Conservation (phyloP, 2,329 filamentous ascomycete genomes). For the Orbilia brochopaga region DNA sequence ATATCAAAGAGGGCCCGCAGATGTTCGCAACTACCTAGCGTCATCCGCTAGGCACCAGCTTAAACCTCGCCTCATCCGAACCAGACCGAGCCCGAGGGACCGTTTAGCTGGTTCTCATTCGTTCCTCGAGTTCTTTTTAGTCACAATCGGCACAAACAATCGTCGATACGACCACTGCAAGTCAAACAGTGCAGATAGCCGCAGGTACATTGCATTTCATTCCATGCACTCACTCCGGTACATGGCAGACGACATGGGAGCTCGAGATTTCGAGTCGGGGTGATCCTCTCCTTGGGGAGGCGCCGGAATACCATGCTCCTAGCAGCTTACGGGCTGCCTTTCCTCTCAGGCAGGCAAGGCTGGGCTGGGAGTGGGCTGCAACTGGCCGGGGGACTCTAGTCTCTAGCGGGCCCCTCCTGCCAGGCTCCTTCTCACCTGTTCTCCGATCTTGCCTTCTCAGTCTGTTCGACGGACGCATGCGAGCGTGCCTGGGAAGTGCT, state of each 20-base stretch:
- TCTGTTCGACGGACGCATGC: slow-evolving; percentile 34
- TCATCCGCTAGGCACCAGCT: slow-evolving; percentile 49
- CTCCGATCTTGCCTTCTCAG: slow-evolving; percentile 23
- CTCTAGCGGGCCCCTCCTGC: slow-evolving; percentile 28
- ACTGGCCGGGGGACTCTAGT: slow-evolving; percentile 27
- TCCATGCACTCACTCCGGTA: too few relatives aligned
- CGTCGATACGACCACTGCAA: slow-evolving; percentile 39
- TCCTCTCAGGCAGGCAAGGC: slow-evolving; percentile 37
- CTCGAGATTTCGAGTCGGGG: slow-evolving; percentile 20
- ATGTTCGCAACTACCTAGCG: slow-evolving; percentile 28
- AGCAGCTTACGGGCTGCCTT: slow-evolving; percentile 26
- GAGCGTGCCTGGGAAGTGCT: slow-evolving; percentile 11
- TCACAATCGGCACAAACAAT: slow-evolving; percentile 47
- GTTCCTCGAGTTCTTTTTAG: slow-evolving; percentile 45
- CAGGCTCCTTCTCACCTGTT: slow-evolving; percentile 18
- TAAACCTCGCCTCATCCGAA: slow-evolving; percentile 48
- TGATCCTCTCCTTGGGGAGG: slow-evolving; percentile 26
- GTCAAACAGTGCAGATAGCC: slow-evolving; percentile 50
- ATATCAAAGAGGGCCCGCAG: slow-evolving; percentile 23
- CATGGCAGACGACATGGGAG: slow-evolving; percentile 1
- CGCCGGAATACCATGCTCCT: slow-evolving; percentile 24
- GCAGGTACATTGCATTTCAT: slow-evolving; percentile 18
- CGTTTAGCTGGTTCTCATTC: slow-evolving; percentile 42
- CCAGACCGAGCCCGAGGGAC: slow-evolving; percentile 37
- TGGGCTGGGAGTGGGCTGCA: slow-evolving; percentile 7